Conservation (phyloP, 352 stramenopile species). For the Peronospora farinosa region DNA sequence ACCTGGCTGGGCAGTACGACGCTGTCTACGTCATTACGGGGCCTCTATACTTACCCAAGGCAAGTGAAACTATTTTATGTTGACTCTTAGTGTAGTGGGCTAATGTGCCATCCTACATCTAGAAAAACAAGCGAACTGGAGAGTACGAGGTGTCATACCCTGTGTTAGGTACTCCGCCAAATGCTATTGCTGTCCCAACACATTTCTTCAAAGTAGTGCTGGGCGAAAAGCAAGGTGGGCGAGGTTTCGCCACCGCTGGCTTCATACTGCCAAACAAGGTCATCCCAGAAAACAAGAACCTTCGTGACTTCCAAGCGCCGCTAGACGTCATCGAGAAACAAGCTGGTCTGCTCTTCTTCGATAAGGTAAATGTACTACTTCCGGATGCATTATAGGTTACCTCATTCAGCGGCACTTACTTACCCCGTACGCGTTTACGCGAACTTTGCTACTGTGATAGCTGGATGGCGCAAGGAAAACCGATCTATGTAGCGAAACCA, state of each 20-base stretch:
- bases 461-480: conserved; percentile 39
- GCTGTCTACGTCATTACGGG: conserved; percentile 89
- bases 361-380: conserved; percentile 46
- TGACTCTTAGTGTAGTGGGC: background rate
- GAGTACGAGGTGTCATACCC: conserved; percentile 67
- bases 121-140: conserved; percentile 65
- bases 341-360: conserved; percentile 91
- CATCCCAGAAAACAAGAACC: conserved; percentile 67
- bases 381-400: background rate
- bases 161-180: conserved; percentile 80
- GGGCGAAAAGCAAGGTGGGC: conserved; percentile 39
- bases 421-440: background rate
- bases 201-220: conserved; percentile 96
- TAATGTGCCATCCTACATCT: background rate
- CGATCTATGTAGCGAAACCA: conserved; percentile 63
- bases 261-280: conserved; percentile 92
- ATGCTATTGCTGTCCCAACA: conserved; percentile 88
- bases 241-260: conserved; percentile 72
- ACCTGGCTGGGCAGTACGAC: conserved; percentile 72
- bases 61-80: conserved; percentile 13
- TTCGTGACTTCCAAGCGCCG: conserved; percentile 83
- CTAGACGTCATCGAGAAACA: conserved; percentile 90
- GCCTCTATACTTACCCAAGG: conserved; percentile 88
- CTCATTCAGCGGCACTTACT: background rate
- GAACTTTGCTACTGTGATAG: conserved; percentile 18